These are phyloP conservation scores for Oidiodendron maius DNA, from an alignment of 495 filamentous ascomycete genomes.

Conservation along the genomic window DNA sequence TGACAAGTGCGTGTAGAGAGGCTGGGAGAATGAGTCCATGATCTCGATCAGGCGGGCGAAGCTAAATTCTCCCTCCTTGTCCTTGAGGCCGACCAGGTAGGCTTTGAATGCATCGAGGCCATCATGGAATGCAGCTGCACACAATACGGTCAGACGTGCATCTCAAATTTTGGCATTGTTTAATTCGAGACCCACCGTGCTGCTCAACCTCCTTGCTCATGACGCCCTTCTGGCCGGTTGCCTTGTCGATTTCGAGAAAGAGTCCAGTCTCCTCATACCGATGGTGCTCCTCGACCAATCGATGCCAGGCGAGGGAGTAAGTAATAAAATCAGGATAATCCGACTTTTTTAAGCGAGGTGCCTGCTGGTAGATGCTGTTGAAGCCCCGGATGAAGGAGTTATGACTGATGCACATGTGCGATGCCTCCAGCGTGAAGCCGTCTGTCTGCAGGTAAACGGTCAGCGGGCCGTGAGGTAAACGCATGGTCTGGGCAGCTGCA, in stretches of 20 bases:
- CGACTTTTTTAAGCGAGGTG: slow-evolving; percentile 25
- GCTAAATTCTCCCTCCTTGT: slow-evolving; percentile 6
- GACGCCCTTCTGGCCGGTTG: slow-evolving; percentile 19
- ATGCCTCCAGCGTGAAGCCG: slow-evolving; percentile 25
- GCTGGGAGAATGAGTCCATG: slow-evolving; percentile 32
- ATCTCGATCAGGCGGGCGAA: slow-evolving; percentile 26
- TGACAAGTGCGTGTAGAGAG: slow-evolving; percentile 29
- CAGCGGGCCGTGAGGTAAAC: background rate
- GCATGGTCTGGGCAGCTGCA: background rate
- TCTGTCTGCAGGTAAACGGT: slow-evolving; percentile 7
- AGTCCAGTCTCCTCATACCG: slow-evolving; percentile 25
- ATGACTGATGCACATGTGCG: slow-evolving; percentile 38
- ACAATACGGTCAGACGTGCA: background rate
- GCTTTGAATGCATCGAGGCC: slow-evolving; percentile 24
- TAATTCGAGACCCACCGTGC: slow-evolving; percentile 10
- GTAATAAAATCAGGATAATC: slow-evolving; percentile 32
- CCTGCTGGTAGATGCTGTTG: slow-evolving; percentile 45
- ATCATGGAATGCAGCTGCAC: slow-evolving; percentile 26
- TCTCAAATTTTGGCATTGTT: background rate
- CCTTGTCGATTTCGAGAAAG: slow-evolving; percentile 28
- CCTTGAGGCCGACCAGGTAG: slow-evolving; percentile 11
- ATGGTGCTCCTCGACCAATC: slow-evolving; percentile 21
- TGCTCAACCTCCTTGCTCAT: slow-evolving; percentile 18
- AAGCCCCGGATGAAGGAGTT: slow-evolving; percentile 43
- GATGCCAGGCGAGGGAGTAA: slow-evolving; percentile 25